Evolutionary conservation across 306 rosid genomes (phyloP), one percentile per base, ranked within the genome.

Genomic region (Rosa multiflora): DNA sequence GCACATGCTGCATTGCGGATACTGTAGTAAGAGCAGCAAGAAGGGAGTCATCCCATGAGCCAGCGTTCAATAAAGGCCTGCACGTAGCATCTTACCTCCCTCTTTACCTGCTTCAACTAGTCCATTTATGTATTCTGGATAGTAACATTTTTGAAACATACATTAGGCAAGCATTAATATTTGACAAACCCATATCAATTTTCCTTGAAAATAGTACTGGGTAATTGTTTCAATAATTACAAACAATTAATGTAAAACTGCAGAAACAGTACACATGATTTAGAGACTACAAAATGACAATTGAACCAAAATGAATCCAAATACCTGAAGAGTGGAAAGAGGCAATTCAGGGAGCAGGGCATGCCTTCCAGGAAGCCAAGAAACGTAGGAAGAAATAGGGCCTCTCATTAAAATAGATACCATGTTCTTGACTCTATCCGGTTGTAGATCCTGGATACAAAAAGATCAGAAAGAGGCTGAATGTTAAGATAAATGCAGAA

Each of bases 251-350:
- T 4, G 1, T 0, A 21, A 62, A 73, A 48, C 9, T 42, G 32
- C 48, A 26, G 43, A 11, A 63, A 39, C 5, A 26, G 37, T 18
- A 73, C 1, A 17, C 32, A 6, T 42, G 32, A 39, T 44, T 29
- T 18, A 32, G 12, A 67, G 5, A 18, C 26, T 48, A 11, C 32
- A 35, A 67, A 18, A 32, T 8, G 67, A n/a, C 77, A 73, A 39
- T 35, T 12, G 11, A 13, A 64, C 21, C 20, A 58, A 23, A 59
- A n/a, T 59, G 66, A 21, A 23, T 59, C 17, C 37, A 66, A 53
- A 26, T 81, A 92, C 97, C 97, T 63, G 84, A 87, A 77, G 93
- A 76, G 84, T 92, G 96, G 76, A 92, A 94, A 58, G 88, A 87
- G 83, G 82, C 43, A 94, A 84, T 6, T 91, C 84, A 42, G 89